Percentiles rank a stretch among this genome's conserved stretches.
Evolutionary conservation across 345 rosid genomes (phyloP).

Genomic region (Eucalyptus pauciflora): DNA sequence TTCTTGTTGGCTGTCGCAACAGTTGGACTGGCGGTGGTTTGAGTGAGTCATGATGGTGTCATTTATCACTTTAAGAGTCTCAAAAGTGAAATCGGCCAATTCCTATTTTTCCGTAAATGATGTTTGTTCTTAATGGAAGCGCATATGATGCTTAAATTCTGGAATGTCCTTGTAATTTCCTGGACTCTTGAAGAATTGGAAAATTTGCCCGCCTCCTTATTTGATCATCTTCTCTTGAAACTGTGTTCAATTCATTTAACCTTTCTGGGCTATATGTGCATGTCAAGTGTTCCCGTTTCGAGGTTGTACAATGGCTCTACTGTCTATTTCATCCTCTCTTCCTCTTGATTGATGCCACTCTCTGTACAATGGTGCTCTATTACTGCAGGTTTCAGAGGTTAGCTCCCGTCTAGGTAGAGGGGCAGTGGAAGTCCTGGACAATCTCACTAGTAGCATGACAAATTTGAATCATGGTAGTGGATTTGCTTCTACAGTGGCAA

Average conservation of each 20-base stretch:
- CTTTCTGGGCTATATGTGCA: neutral
- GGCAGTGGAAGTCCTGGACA: constrained; percentile 81
- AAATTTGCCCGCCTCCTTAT: neutral
- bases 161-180: neutral
- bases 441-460: constrained; percentile 88
- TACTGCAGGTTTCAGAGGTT: constrained; percentile 52
- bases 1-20: neutral
- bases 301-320: neutral
- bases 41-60: neutral
- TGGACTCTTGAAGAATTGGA: neutral
- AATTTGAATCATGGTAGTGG: constrained; percentile 55
- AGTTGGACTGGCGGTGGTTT: neutral
- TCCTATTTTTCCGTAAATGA: neutral
- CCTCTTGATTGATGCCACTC: neutral
- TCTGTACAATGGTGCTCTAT: neutral
- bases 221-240: neutral
- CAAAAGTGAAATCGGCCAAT: neutral
- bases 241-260: neutral
- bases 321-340: neutral
- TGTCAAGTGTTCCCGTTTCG: neutral
- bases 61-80: neutral
- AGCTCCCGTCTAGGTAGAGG: constrained; percentile 71
- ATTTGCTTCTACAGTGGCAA: constrained; percentile 55
- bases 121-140: neutral
- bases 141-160: neutral